Evolutionary conservation across 805 yeast genomes (phyloP).

Genomic region (Deakozyma indianensis): DNA sequence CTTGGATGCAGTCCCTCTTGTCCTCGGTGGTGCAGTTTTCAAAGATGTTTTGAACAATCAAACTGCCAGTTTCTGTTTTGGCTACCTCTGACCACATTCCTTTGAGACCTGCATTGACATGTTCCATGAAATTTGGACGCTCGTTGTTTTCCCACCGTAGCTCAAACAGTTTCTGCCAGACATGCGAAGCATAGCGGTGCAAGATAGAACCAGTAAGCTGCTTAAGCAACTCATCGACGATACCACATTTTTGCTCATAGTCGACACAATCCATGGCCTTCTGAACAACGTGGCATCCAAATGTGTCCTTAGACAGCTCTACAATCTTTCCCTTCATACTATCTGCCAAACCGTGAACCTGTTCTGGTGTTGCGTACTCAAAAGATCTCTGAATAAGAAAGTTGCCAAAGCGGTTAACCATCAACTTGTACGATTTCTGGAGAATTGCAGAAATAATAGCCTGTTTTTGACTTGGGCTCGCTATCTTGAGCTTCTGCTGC

Average conservation of each 20-base stretch:
- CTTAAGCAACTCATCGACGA: constrained; percentile 25
- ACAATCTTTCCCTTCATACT: constrained; percentile 20
- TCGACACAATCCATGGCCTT: constrained; percentile 24
- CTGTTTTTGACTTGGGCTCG: constrained; percentile 18
- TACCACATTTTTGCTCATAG: constrained; percentile 14
- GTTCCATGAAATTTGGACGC: constrained; percentile 18
- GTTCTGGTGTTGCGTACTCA: constrained; percentile 21
- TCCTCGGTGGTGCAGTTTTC: constrained; percentile 22
- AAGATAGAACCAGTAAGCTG: constrained; percentile 19
- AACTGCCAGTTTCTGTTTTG: constrained; percentile 21
- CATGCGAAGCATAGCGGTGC: constrained; percentile 28
- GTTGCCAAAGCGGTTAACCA: constrained; percentile 28
- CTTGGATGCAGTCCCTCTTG: constrained; percentile 20
- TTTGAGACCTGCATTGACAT: constrained; percentile 17
- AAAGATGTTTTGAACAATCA: constrained; percentile 24
- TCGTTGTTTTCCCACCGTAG: constrained; percentile 16
- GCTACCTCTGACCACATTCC: constrained; percentile 24
- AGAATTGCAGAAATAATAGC: constrained; percentile 18
- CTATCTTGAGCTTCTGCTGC: constrained; percentile 24
- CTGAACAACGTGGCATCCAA: constrained; percentile 30
- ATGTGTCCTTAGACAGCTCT: constrained; percentile 21
- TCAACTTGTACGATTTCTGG: constrained; percentile 18
- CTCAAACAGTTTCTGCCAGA: constrained; percentile 30
- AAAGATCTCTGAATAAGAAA: constrained; percentile 27
- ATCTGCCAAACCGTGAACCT: constrained; percentile 13